These are phyloP conservation scores for Mycosphaerella sp. DNA, from an alignment of 2,329 filamentous ascomycete genomes.

Conservation along the genomic window DNA sequence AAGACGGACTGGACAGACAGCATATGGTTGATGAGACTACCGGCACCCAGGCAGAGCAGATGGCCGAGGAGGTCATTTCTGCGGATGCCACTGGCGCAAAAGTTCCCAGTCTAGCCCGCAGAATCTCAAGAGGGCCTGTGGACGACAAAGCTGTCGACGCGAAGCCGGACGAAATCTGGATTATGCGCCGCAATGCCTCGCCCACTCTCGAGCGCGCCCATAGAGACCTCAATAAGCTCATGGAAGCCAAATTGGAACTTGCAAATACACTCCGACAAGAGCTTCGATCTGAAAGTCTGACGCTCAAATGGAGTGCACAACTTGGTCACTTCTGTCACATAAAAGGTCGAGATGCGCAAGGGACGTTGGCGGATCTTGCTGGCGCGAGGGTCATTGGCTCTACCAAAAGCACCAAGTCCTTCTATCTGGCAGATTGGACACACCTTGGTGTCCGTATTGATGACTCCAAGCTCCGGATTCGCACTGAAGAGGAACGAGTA, in stretches of 20 bases:
- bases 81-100: constrained; percentile 59
- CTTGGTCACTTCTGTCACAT: constrained; percentile 88
- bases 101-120: constrained; percentile 23
- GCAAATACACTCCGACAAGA: constrained; percentile 55
- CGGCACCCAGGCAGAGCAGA: constrained; percentile 61
- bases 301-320: constrained; percentile 77
- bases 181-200: constrained; percentile 63
- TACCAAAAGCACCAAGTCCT: constrained; percentile 76
- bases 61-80: constrained; percentile 66
- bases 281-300: constrained; percentile 55
- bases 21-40: constrained; percentile 71
- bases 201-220: constrained; percentile 61
- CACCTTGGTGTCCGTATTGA: constrained; percentile 73
- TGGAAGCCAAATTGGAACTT: constrained; percentile 55
- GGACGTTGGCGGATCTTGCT: constrained; percentile 38
- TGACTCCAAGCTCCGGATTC: constrained; percentile 68
- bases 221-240: constrained; percentile 54
- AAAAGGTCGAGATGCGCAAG: constrained; percentile 66
- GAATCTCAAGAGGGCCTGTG: constrained; percentile 18
- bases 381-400: constrained; percentile 59
- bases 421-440: constrained; percentile 81
- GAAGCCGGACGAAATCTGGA: constrained; percentile 50
- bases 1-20: constrained; percentile 77
- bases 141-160: constrained; percentile 10
- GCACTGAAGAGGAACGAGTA: constrained; percentile 75